Conservation (phyloP, 441 rosid genomes). For the Bocquillonia castaneifolia region DNA sequence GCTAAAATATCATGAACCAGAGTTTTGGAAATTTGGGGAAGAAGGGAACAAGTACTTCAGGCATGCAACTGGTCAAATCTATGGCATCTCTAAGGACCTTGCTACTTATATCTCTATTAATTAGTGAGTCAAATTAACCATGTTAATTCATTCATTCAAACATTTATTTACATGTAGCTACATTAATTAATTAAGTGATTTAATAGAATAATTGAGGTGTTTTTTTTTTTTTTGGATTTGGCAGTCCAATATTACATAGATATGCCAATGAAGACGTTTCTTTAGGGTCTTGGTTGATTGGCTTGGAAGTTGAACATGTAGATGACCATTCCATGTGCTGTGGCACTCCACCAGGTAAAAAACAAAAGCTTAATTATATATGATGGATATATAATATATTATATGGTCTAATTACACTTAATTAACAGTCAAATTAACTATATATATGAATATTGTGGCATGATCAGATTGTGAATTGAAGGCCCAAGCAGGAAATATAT, state of each 20-base stretch:
- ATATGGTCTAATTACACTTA: background rate
- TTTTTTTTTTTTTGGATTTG: background rate
- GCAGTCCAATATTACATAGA: conserved; percentile 69
- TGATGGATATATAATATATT: background rate
- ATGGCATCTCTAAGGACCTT: conserved; percentile 79
- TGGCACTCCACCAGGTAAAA: conserved; percentile 72
- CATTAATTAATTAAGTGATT: background rate
- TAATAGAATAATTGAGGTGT: no score
- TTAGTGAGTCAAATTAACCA: conserved; percentile 36
- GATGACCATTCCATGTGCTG: conserved; percentile 84
- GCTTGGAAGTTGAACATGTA: conserved; percentile 76
- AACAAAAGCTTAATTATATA: background rate
- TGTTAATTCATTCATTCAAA: no score
- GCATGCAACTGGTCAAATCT: conserved; percentile 84
- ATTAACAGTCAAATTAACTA: no score
- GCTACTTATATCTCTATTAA: conserved; percentile 71
- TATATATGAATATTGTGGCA: background rate
- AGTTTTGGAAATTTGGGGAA: conserved; percentile 84
- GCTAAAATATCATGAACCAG: conserved; percentile 76
- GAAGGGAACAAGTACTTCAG: conserved; percentile 80
- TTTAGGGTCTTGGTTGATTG: conserved; percentile 73
- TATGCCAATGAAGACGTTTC: conserved; percentile 92
- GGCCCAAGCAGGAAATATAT: conserved; percentile 60
- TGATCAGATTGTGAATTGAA: conserved; percentile 65
- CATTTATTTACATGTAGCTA: no score